A percentile compares a stretch with the other conserved stretches of the same genome.
phyloP scores from a whole-genome alignment of 305 asterid genomes.

The Rubia peregrina region DNA sequence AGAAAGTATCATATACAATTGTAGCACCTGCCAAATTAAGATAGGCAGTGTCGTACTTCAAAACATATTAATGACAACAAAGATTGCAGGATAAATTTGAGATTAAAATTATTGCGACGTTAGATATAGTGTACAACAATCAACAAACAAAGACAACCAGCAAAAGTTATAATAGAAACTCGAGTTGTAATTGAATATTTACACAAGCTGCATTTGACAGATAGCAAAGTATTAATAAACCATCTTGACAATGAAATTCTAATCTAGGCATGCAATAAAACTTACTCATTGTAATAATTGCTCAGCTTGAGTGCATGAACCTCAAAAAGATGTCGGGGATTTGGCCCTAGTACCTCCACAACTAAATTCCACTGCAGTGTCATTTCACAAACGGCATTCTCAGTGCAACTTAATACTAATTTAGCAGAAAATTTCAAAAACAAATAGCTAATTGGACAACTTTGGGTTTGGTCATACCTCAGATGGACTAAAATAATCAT shows the following conservation, averaged over 20 bases:
- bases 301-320: conserved; percentile 76
- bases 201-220: neutral
- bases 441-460: neutral
- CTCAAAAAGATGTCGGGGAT: conserved; percentile 86
- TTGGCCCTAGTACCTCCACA: conserved; percentile 71
- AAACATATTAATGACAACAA: neutral
- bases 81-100: neutral
- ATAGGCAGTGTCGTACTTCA: neutral
- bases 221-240: neutral
- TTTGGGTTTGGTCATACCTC: conserved; percentile 47
- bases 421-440: neutral
- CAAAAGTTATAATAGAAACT: neutral
- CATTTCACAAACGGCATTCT: conserved; percentile 23
- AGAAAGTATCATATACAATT: neutral
- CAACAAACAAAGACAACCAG: neutral
- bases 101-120: neutral
- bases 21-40: conserved; percentile 2
- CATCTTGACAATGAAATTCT: conserved; percentile 6
- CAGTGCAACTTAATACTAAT: conserved; percentile 13
- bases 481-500: conserved; percentile 56
- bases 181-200: neutral
- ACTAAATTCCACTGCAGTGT: conserved; percentile 67
- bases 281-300: conserved; percentile 66
- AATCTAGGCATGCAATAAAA: conserved; percentile 14
- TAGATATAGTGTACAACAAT: too few species aligned